These are phyloP conservation scores for Mortierella hygrophila DNA, from an alignment of 192 early-diverging fungal species.

Conservation along the genomic window DNA sequence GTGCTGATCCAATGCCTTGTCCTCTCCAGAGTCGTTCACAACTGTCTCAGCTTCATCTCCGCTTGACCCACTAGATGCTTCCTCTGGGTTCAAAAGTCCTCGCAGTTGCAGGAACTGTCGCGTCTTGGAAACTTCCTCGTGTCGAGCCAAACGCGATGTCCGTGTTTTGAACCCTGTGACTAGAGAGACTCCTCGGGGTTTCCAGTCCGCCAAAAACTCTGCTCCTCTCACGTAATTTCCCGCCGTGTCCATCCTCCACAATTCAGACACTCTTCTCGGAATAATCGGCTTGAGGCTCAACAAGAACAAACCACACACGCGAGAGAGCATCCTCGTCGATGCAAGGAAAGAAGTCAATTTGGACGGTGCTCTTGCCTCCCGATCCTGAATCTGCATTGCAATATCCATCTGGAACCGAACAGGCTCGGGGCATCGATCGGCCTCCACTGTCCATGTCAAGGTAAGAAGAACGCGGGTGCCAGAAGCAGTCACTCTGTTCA, in stretches of 20 bases:
- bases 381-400: slow-evolving; percentile 69
- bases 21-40: slow-evolving; percentile 3
- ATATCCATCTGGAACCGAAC: slow-evolving; percentile 71
- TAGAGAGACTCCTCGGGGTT: slow-evolving; percentile 76
- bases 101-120: slow-evolving; percentile 59
- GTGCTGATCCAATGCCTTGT: slow-evolving; percentile 14
- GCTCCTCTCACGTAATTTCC: slow-evolving; percentile 80
- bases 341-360: slow-evolving; percentile 57
- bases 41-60: not conserved
- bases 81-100: not conserved
- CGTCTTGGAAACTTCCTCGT: slow-evolving; percentile 57
- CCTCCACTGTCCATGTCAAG: slow-evolving; percentile 66
- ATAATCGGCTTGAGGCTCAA: slow-evolving; percentile 71
- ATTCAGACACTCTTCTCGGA: slow-evolving; percentile 62
- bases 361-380: slow-evolving; percentile 64
- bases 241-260: slow-evolving; percentile 79
- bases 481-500: slow-evolving; percentile 73
- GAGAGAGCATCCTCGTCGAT: slow-evolving; percentile 55
- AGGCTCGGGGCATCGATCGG: slow-evolving; percentile 69
- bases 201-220: slow-evolving; percentile 75
- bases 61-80: not conserved
- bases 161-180: slow-evolving; percentile 67
- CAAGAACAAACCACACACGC: slow-evolving; percentile 69
- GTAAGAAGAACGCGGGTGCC: slow-evolving; percentile 71
- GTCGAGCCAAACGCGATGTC: slow-evolving; percentile 37